A percentile compares a stretch with the other conserved stretches of the same genome.
These are phyloP conservation scores for Chlorella vulgaris DNA, from an alignment of 139 green algal species.

Conservation along the genomic window DNA sequence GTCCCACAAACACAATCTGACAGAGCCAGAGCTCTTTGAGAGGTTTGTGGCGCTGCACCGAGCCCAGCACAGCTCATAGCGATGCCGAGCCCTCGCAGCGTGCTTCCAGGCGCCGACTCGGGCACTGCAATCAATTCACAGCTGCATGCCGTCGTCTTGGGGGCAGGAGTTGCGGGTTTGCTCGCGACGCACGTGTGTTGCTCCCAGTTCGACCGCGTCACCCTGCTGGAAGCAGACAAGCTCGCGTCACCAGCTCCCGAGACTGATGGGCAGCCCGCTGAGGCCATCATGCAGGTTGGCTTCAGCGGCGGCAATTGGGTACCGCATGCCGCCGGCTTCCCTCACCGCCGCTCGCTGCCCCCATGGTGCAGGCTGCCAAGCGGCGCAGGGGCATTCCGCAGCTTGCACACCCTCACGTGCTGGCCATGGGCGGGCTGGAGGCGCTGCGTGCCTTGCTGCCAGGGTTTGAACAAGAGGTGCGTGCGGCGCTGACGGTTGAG, in stretches of 20 bases:
- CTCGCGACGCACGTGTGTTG: conserved; percentile 5
- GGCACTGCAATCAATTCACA: background rate
- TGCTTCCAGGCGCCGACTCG: background rate
- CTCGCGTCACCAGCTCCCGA: background rate
- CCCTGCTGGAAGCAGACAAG: conserved; percentile 21
- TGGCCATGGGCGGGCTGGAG: conserved; percentile 18
- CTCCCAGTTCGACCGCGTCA: conserved; percentile 2
- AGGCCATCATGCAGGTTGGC: background rate
- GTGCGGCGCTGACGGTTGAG: background rate
- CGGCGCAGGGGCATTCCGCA: conserved; percentile 23
- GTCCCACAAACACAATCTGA: background rate
- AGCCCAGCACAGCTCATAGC: no score
- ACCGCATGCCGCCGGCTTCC: background rate
- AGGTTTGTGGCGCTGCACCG: no score
- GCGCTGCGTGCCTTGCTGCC: conserved; percentile 36
- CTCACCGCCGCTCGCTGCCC: background rate
- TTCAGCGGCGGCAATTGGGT: background rate
- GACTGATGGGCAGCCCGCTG: background rate
- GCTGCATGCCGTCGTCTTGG: conserved; percentile 1
- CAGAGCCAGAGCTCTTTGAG: no score
- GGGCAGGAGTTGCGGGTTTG: conserved; percentile 23
- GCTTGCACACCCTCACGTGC: conserved; percentile 25
- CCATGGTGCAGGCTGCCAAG: background rate
- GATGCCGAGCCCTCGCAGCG: background rate
- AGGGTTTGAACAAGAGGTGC: conserved; percentile 24